Conservation (phyloP, 805 yeast genomes). For the Sungouiella thailandica region DNA sequence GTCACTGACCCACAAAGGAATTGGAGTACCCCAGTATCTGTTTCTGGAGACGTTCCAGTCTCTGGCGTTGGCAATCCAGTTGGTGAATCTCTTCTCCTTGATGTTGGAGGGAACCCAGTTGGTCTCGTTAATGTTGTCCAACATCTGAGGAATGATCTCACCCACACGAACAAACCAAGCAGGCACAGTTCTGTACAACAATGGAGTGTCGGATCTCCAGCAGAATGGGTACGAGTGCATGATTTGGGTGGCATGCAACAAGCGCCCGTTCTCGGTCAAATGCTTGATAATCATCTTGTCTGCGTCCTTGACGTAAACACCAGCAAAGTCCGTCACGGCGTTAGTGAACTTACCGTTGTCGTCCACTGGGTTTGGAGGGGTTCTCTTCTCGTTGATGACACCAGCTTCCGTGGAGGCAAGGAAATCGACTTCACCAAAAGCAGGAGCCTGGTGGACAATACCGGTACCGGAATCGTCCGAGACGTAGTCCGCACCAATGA, state of each 20-base stretch:
- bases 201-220: slow-evolving; percentile 99
- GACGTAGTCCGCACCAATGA: slow-evolving; percentile 79
- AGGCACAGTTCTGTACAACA: slow-evolving; percentile 93
- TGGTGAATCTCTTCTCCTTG: slow-evolving; percentile 92
- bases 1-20: slow-evolving; percentile 95
- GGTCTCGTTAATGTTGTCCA: slow-evolving; percentile 77
- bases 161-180: slow-evolving; percentile 96
- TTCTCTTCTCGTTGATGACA: slow-evolving; percentile 59
- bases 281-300: slow-evolving; percentile 85
- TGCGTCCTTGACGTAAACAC: slow-evolving; percentile 91
- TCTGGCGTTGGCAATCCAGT: slow-evolving; percentile 98
- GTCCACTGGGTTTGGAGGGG: slow-evolving; percentile 93
- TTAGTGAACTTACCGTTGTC: slow-evolving; percentile 81
- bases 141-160: slow-evolving; percentile 84
- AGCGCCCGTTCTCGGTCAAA: slow-evolving; percentile 70
- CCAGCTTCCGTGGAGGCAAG: slow-evolving; percentile 73
- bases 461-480: slow-evolving; percentile 97
- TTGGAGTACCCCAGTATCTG: slow-evolving; percentile 99
- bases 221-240: slow-evolving; percentile 98
- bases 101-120: slow-evolving; percentile 92
- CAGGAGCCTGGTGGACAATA: slow-evolving; percentile 97
- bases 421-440: slow-evolving; percentile 99
- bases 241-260: slow-evolving; percentile 75
- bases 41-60: slow-evolving; percentile 99
- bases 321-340: slow-evolving; percentile 71